phyloP scores from a whole-genome alignment of 805 yeast species.

The Lipomyces sp. region DNA sequence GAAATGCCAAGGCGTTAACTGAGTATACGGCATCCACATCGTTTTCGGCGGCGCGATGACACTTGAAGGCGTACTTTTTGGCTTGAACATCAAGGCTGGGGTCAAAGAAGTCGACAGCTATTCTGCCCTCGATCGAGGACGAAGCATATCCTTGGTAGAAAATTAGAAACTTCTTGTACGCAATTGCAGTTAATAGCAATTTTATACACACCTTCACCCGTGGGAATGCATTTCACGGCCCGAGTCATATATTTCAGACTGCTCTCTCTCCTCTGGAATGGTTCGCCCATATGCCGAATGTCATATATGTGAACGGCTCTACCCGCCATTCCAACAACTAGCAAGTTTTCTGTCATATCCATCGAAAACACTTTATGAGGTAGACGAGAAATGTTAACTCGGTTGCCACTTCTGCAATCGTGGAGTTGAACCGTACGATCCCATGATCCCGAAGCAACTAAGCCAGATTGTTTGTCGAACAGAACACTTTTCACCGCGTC shows the following conservation, averaged over 20 bases:
- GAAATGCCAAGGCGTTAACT: constrained; percentile 55
- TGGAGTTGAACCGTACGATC: constrained; percentile 56
- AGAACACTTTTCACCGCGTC: constrained; percentile 51
- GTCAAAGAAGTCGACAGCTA: constrained; percentile 71
- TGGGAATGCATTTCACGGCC: constrained; percentile 59
- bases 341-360: constrained; percentile 55
- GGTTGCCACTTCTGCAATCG: constrained; percentile 49
- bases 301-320: constrained; percentile 65
- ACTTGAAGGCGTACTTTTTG: constrained; percentile 75
- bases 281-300: constrained; percentile 51
- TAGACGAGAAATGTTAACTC: constrained; percentile 38
- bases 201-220: constrained; percentile 54
- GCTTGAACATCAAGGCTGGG: constrained; percentile 51
- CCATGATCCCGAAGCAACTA: constrained; percentile 65
- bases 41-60: constrained; percentile 62
- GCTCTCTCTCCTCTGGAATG: constrained; percentile 60
- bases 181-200: background rate
- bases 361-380: constrained; percentile 63
- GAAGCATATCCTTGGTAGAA: constrained; percentile 50
- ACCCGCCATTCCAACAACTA: constrained; percentile 61
- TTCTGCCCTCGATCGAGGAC: constrained; percentile 81
- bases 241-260: constrained; percentile 71
- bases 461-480: constrained; percentile 42
- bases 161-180: background rate
- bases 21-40: constrained; percentile 57